These are phyloP conservation scores for Tricharina praecox DNA, from an alignment of 495 filamentous ascomycete species.

Conservation along the genomic window DNA sequence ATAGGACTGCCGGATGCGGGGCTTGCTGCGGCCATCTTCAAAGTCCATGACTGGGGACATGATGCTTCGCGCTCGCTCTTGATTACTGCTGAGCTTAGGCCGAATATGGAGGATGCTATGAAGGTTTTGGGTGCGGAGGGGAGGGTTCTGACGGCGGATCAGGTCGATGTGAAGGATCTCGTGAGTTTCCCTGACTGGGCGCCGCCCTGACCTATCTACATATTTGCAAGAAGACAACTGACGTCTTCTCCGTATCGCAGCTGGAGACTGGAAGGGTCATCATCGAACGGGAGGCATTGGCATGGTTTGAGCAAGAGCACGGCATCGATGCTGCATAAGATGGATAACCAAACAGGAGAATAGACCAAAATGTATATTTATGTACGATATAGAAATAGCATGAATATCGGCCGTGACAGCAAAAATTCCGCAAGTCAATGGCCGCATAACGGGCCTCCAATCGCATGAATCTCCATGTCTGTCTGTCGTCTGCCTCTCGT, in stretches of 20 bases:
- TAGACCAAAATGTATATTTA: neutral
- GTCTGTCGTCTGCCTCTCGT: no score
- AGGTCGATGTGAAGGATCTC: slow-evolving; percentile 89
- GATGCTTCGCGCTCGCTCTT: slow-evolving; percentile 56
- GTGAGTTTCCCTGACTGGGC: slow-evolving; percentile 6
- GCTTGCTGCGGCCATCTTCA: slow-evolving; percentile 47
- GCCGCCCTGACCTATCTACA: neutral
- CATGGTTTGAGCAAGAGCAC: slow-evolving; percentile 54
- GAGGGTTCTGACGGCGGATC: slow-evolving; percentile 44
- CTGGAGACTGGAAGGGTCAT: slow-evolving; percentile 69
- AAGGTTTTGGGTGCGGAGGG: slow-evolving; percentile 41
- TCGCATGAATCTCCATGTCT: no score
- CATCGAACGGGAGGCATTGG: slow-evolving; percentile 68
- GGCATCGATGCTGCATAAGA: neutral
- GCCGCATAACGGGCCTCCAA: no score
- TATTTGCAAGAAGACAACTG: slow-evolving; percentile 1
- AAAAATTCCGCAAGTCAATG: neutral
- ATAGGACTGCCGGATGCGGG: slow-evolving; percentile 39
- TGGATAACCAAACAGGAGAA: no score
- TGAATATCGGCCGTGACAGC: neutral
- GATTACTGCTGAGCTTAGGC: slow-evolving; percentile 43
- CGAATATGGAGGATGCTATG: slow-evolving; percentile 42
- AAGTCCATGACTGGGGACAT: slow-evolving; percentile 53
- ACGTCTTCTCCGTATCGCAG: slow-evolving; percentile 3
- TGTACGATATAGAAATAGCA: neutral